Base-by-base conservation (phyloP, 805 yeast species). In the Candida railenensis region DNA sequence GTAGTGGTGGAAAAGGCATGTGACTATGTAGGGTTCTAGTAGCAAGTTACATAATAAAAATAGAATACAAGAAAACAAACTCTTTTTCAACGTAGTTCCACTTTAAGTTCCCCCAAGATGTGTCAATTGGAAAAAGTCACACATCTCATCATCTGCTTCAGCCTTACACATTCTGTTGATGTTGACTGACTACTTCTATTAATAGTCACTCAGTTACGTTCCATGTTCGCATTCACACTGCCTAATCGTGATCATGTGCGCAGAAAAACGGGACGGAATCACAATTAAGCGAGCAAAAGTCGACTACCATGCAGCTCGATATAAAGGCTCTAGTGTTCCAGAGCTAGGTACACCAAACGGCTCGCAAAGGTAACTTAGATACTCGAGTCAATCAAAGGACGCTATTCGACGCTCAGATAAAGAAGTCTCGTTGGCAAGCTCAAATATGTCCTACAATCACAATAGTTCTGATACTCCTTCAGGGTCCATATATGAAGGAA, bases 1-100 rank as follows among this genome's bases (percentile, higher is more conserved):
- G 55, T 87, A 2, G 51, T 69, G 3, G 76, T 69, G 46, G 89
- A 82, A 52, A 43, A 60, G n/a, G 56, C 67, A 0, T 54, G 47
- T 1, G 71, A 73, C 41, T 74, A 67, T 47, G 41, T 19, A 7
- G 60, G 58, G 7, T 51, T 50, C 22, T 45, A 25, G 25, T 28
- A n/a, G n/a, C n/a, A n/a, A n/a, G n/a, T n/a, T n/a, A n/a, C n/a
- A n/a, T 42, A 22, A 32, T 12, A 33, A n/a, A 19, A 9, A 34
- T 25, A 21, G 21, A 19, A 22, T 28, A 14, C 34, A 19, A 21
- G 16, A 18, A 33, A 42, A 11, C 12, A 40, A 28, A n/a, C n/a
- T n/a, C n/a, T n/a, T n/a, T n/a, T n/a, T n/a, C n/a, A n/a, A n/a
- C n/a, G n/a, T n/a, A n/a, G n/a, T n/a, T n/a, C n/a, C n/a, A n/a